phyloP scores from a whole-genome alignment of 805 yeast genomes.

The Saturnispora besseyi region DNA sequence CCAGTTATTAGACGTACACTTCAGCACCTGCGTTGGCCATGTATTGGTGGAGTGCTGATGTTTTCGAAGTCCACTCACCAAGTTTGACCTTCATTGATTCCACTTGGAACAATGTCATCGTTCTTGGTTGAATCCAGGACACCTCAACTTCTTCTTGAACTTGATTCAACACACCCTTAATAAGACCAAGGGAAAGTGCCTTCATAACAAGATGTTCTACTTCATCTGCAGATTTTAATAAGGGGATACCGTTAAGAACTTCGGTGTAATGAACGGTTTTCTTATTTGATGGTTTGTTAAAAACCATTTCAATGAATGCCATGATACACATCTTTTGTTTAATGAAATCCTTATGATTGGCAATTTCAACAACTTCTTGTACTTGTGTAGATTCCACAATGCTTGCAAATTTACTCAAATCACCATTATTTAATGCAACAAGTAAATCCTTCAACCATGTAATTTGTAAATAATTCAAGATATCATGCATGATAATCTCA shows the following conservation, averaged over 20 bases:
- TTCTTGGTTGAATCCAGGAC: constrained; percentile 94
- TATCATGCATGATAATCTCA: constrained; percentile 84
- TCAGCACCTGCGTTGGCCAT: constrained; percentile 54
- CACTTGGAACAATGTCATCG: constrained; percentile 76
- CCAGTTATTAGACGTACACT: constrained; percentile 40
- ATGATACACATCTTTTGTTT: constrained; percentile 87
- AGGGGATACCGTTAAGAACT: constrained; percentile 59
- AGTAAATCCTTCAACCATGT: constrained; percentile 69
- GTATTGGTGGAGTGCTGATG: constrained; percentile 51
- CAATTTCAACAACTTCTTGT: constrained; percentile 29
- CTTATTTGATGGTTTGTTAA: constrained; percentile 62
- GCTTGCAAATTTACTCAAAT: constrained; percentile 49
- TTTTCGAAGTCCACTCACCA: constrained; percentile 70
- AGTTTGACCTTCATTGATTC: constrained; percentile 65
- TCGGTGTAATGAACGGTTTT: constrained; percentile 66
- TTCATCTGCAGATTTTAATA: constrained; percentile 50
- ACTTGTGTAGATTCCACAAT: constrained; percentile 6
- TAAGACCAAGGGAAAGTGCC: constrained; percentile 73
- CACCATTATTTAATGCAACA: constrained; percentile 66
- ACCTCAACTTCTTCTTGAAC: constrained; percentile 68
- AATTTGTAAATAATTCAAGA: constrained; percentile 41
- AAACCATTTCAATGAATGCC: constrained; percentile 83
- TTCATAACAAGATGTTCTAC: constrained; percentile 90
- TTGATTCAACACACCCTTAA: constrained; percentile 89
- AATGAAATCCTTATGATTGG: constrained; percentile 53